Evolutionary conservation across 2,329 filamentous ascomycete species (phyloP).

Genomic region (Macrophomina tecta): DNA sequence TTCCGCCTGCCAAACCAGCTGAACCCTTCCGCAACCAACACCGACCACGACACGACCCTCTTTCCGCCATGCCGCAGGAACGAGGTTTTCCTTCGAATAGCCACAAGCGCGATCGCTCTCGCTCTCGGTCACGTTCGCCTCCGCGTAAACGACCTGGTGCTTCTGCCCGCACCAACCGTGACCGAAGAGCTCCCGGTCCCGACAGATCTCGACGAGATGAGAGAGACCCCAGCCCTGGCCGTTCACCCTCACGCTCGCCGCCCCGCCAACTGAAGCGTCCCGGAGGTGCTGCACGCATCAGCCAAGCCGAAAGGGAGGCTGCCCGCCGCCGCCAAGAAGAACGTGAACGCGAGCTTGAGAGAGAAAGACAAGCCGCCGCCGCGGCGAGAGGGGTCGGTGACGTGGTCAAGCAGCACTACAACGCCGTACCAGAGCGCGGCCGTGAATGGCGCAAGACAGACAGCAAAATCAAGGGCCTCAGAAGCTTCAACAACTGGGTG

Average conservation of each 20-base stretch:
- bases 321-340: conserved; percentile 61
- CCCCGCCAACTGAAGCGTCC: conserved; percentile 72
- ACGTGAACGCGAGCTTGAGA: conserved; percentile 48
- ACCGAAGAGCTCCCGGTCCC: conserved; percentile 15
- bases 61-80: conserved; percentile 25
- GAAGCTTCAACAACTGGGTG: conserved; percentile 98
- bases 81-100: conserved; percentile 22
- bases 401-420: conserved; percentile 92
- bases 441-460: conserved; percentile 94
- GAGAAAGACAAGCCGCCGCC: conserved; percentile 45
- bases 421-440: conserved; percentile 89
- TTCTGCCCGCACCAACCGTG: conserved; percentile 31
- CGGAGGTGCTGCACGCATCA: conserved; percentile 61
- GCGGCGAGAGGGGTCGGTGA: conserved; percentile 67
- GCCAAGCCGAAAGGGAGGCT: conserved; percentile 69
- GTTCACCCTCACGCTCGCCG: conserved; percentile 42
- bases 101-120: conserved; percentile 32
- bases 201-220: neutral
- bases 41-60: neutral
- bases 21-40: neutral
- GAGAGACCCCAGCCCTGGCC: conserved; percentile 14
- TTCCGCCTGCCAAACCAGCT: neutral
- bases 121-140: conserved; percentile 42
- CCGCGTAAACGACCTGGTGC: conserved; percentile 46
- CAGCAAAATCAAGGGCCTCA: conserved; percentile 91